Evolutionary conservation across 2,329 filamentous ascomycete genomes (phyloP).

Genomic region (Botryotinia convoluta): DNA sequence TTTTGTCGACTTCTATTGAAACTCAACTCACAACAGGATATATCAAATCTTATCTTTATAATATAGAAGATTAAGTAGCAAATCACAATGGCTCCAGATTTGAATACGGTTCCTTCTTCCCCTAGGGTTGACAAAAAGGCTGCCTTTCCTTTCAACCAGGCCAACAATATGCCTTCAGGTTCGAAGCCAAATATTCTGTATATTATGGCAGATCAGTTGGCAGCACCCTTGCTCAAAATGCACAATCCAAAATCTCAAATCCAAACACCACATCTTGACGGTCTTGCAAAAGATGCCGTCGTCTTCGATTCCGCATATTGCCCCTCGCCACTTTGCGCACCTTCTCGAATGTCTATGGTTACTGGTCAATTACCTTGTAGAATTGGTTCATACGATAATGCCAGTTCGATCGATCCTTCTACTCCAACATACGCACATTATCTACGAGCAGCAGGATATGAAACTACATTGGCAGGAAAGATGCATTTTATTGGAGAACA

Average conservation of each 20-base stretch:
- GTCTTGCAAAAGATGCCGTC: constrained; percentile 75
- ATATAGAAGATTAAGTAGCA: background rate
- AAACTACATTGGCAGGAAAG: constrained; percentile 88
- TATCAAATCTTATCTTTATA: background rate
- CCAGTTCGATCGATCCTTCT: constrained; percentile 77
- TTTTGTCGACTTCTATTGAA: background rate
- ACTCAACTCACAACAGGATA: background rate
- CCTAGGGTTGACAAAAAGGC: constrained; percentile 37
- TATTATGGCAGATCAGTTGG: constrained; percentile 96
- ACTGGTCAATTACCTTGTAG: constrained; percentile 87
- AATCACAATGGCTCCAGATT: constrained; percentile 63
- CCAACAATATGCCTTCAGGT: constrained; percentile 26
- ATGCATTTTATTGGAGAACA: constrained; percentile 98
- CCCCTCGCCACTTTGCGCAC: constrained; percentile 87
- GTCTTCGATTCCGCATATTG: constrained; percentile 95
- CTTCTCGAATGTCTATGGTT: constrained; percentile 92
- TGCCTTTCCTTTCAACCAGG: constrained; percentile 33
- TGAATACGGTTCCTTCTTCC: constrained; percentile 66
- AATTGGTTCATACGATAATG: constrained; percentile 91
- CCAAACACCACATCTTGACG: constrained; percentile 86
- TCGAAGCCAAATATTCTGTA: constrained; percentile 74
- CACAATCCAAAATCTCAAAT: constrained; percentile 87
- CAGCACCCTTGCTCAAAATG: constrained; percentile 86
- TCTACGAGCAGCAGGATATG: constrained; percentile 78
- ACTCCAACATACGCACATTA: constrained; percentile 92